A percentile compares a stretch with the other conserved stretches of the same genome.
Conservation (phyloP, 192 early-diverging fungal genomes). For the Coemansia sp. region DNA sequence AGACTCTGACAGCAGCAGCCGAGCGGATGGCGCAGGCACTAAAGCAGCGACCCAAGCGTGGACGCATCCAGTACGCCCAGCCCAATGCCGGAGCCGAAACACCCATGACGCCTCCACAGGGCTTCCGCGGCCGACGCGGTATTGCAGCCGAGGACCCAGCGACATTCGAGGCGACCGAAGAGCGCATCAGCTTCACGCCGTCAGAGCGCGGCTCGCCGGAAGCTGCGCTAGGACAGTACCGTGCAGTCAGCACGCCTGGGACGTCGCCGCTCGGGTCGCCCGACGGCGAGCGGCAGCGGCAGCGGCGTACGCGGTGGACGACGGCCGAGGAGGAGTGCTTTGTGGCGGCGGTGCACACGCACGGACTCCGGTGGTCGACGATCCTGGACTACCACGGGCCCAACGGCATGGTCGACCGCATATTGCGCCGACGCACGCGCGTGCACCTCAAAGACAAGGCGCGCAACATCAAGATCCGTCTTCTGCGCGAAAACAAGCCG, state of each 20-base stretch:
- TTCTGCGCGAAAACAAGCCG: slow-evolving; percentile 31
- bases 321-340: slow-evolving; percentile 36
- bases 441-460: slow-evolving; percentile 51
- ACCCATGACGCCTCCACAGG: background rate
- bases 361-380: slow-evolving; percentile 26
- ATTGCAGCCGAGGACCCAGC: slow-evolving; percentile 29
- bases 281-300: background rate
- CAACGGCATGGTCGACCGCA: slow-evolving; percentile 12
- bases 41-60: slow-evolving; percentile 1
- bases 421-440: slow-evolving; percentile 30
- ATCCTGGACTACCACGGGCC: slow-evolving; percentile 31
- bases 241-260: no score
- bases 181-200: slow-evolving; percentile 26
- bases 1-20: no score
- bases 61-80: background rate
- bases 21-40: no score
- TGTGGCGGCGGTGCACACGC: slow-evolving; percentile 15
- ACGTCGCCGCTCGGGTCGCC: slow-evolving; percentile 10
- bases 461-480: slow-evolving; percentile 42
- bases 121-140: slow-evolving; percentile 37
- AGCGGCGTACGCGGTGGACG: slow-evolving; percentile 20
- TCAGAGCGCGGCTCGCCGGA: slow-evolving; percentile 6
- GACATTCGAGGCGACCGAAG: background rate
- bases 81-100: background rate
- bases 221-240: slow-evolving; percentile 34